Conservation (phyloP, 352 stramenopile species). For the Blastocystis sp. region DNA sequence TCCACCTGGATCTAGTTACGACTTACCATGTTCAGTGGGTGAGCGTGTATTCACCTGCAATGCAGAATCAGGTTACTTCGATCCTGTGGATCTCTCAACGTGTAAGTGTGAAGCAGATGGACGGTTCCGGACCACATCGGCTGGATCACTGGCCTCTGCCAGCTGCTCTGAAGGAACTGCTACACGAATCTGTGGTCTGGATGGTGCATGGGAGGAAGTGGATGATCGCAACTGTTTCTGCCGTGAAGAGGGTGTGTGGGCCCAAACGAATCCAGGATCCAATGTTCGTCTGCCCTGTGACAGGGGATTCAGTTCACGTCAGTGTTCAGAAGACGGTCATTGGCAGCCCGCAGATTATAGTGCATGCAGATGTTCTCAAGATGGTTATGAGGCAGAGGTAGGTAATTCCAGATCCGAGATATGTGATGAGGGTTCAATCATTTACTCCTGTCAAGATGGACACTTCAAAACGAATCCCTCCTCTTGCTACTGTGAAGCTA, state of each 20-base stretch:
- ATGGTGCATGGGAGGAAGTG: slow-evolving; percentile 32
- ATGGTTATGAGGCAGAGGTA: background rate
- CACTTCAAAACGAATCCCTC: background rate
- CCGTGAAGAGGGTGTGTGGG: background rate
- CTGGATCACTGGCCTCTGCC: background rate
- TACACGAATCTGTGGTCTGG: slow-evolving; percentile 25
- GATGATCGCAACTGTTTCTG: slow-evolving; percentile 37
- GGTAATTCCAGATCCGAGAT: background rate
- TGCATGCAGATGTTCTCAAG: background rate
- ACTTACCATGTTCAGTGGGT: slow-evolving; percentile 6
- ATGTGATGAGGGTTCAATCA: slow-evolving; percentile 18
- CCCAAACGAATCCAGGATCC: background rate
- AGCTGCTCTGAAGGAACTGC: background rate
- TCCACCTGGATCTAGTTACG: slow-evolving; percentile 28
- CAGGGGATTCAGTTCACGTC: background rate
- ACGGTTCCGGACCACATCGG: background rate
- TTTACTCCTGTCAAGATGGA: background rate
- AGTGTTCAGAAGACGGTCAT: background rate
- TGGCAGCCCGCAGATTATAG: background rate
- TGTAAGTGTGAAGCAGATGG: slow-evolving; percentile 30
- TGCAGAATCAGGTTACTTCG: slow-evolving; percentile 42
- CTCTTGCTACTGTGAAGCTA: slow-evolving; percentile 11
- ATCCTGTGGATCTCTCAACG: background rate
- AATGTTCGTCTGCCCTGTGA: background rate
- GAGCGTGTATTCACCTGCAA: slow-evolving; percentile 48